A percentile compares a stretch with the other conserved stretches of the same genome.
phyloP scores from a whole-genome alignment of 208 protist genomes.

The Porcisia hertigi region DNA sequence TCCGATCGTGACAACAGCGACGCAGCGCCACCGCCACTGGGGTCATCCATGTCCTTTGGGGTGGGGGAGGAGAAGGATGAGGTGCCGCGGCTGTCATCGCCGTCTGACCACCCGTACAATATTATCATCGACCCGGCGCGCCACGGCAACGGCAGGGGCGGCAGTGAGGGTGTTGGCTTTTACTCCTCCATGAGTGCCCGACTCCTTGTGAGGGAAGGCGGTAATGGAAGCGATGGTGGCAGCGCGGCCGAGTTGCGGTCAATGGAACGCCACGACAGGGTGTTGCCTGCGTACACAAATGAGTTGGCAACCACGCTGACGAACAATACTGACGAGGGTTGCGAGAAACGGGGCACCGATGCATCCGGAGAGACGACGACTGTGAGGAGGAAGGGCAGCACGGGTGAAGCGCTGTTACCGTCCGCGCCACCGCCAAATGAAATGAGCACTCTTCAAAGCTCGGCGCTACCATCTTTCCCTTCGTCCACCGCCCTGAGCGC shows the following conservation, averaged over 20 bases:
- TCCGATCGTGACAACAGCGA: neutral
- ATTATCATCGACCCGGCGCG: neutral
- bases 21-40: neutral
- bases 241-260: neutral
- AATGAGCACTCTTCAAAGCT: neutral
- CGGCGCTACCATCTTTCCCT: neutral
- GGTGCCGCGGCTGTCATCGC: neutral
- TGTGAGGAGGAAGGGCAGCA: neutral
- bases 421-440: neutral
- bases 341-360: neutral
- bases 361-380: neutral
- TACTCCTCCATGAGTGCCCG: neutral
- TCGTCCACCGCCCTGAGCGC: neutral
- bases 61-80: neutral
- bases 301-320: neutral
- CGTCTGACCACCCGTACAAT: slow-evolving; percentile 2
- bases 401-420: neutral
- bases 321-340: neutral
- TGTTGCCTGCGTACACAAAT: neutral
- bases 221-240: neutral
- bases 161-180: neutral
- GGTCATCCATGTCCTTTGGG: neutral
- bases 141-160: neutral
- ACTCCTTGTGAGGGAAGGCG: neutral
- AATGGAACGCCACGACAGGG: neutral